phyloP scores from a whole-genome alignment of 331 rosid species.

The Rosa hybrid region DNA sequence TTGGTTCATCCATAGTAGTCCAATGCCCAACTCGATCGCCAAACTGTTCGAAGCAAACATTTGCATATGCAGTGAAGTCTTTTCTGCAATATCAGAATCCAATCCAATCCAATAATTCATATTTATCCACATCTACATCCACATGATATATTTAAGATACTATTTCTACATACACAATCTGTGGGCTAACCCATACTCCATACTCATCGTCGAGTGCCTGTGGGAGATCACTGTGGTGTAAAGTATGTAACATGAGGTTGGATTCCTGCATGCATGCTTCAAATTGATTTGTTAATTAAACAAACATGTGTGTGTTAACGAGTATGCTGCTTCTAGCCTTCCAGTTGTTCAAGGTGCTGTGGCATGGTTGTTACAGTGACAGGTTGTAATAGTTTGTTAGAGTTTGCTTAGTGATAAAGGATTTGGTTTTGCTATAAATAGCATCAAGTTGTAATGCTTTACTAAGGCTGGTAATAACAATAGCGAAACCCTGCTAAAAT shows the following conservation, averaged over 20 bases:
- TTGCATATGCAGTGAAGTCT: constrained; percentile 52
- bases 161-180: constrained; percentile 37
- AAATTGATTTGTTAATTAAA: neutral
- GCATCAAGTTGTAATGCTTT: no score
- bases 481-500: no score
- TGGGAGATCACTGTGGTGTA: constrained; percentile 51
- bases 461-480: no score
- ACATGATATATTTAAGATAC: neutral
- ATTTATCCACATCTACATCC: neutral
- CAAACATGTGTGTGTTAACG: no score
- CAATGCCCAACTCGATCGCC: constrained; percentile 56
- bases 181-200: constrained; percentile 55
- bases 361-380: no score
- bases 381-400: no score
- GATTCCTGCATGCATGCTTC: constrained; percentile 39
- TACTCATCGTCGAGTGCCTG: constrained; percentile 62
- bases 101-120: no score
- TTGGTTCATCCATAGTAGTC: constrained; percentile 55
- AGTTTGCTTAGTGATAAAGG: no score
- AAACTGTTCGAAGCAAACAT: constrained; percentile 54
- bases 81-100: constrained; percentile 30
- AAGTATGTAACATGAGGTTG: constrained; percentile 52
- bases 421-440: no score
- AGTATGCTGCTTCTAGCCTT: no score
- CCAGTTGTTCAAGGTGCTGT: no score